A percentile compares a stretch with the other conserved stretches of the same genome.
Conservation (phyloP, 164 flowering plant genomes). For the Paratinospora sagittata region DNA sequence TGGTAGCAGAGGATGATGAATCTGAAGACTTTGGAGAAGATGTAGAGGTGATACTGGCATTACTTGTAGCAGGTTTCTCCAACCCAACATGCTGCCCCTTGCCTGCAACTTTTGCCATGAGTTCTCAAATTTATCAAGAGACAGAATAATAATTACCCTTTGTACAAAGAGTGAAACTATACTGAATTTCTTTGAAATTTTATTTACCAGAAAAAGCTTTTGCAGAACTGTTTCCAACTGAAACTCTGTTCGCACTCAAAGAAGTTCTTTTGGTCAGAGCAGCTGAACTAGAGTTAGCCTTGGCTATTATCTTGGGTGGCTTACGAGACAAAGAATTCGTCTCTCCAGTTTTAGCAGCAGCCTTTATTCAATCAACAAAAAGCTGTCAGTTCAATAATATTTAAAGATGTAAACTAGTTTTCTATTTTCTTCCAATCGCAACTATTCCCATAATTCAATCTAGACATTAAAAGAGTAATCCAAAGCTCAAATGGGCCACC, state of each 20-base stretch:
- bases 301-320: constrained; percentile 40
- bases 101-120: constrained; percentile 20
- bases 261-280: constrained; percentile 47
- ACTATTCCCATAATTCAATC: neutral
- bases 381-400: constrained; percentile 14
- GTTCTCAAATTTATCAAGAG: neutral
- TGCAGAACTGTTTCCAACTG: constrained; percentile 27
- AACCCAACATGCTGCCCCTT: constrained; percentile 22
- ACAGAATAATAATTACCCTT: too few species aligned
- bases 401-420: neutral
- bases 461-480: neutral
- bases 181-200: neutral
- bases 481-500: neutral
- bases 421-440: neutral
- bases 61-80: constrained; percentile 22
- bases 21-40: constrained; percentile 29
- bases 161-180: neutral
- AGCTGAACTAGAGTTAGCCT: constrained; percentile 25
- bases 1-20: constrained; percentile 30
- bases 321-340: constrained; percentile 28
- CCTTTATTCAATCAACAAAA: constrained; percentile 22
- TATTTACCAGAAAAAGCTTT: constrained; percentile 30
- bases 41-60: constrained; percentile 26
- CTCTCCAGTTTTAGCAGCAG: constrained; percentile 27
- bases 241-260: constrained; percentile 29